Evolutionary conservation across 1,284 basidiomycete genomes (phyloP).

Genomic region (Pyrrhoderma noxium): DNA sequence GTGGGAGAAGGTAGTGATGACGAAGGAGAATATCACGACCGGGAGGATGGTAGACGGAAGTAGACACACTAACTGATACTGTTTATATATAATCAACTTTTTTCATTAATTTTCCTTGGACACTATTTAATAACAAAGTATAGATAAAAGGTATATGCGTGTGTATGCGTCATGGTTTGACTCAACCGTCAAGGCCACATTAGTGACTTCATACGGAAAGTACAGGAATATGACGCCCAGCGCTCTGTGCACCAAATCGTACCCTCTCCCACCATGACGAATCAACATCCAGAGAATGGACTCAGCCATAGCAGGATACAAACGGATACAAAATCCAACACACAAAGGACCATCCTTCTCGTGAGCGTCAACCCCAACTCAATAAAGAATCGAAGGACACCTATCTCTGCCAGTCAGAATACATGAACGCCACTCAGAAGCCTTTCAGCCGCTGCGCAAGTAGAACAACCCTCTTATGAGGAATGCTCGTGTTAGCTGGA

Average conservation of each 20-base stretch:
- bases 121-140: too few species aligned
- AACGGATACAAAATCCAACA: constrained; percentile 28
- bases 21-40: constrained; percentile 27
- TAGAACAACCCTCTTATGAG: too few species aligned
- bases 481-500: not conserved
- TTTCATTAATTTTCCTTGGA: too few species aligned
- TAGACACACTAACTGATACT: not conserved
- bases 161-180: constrained; percentile 71
- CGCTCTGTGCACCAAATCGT: constrained; percentile 34
- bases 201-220: constrained; percentile 68
- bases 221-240: constrained; percentile 71
- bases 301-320: constrained; percentile 29
- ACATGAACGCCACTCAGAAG: constrained; percentile 33
- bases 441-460: not conserved
- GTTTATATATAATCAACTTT: too few species aligned
- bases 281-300: constrained; percentile 46
- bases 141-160: too few species aligned
- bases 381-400: constrained; percentile 31
- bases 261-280: constrained; percentile 31
- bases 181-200: constrained; percentile 72
- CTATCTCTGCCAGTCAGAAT: constrained; percentile 72
- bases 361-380: constrained; percentile 46
- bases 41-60: constrained; percentile 5
- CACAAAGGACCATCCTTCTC: constrained; percentile 44
- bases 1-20: constrained; percentile 39